Conservation (phyloP, 495 filamentous ascomycete genomes). For the Penicillium goetzii region DNA sequence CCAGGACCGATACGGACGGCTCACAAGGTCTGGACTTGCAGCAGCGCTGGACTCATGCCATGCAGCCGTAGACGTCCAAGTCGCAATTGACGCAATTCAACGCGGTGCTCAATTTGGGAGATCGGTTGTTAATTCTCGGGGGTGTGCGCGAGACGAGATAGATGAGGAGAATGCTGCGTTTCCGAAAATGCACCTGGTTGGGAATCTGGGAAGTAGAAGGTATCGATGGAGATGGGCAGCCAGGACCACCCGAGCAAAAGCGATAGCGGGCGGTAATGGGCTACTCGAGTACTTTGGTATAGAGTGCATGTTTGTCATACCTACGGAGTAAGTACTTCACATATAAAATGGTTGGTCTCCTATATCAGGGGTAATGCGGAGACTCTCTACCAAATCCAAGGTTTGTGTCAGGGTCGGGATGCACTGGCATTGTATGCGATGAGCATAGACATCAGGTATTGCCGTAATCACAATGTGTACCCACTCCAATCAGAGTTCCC, state of each 20-base stretch:
- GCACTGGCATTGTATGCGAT: background rate
- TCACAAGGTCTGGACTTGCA: too few relatives aligned
- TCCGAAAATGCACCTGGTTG: background rate
- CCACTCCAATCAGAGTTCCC: background rate
- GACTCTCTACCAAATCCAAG: background rate
- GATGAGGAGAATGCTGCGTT: background rate
- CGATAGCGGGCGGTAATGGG: too few relatives aligned
- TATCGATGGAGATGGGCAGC: background rate
- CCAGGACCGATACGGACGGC: too few relatives aligned
- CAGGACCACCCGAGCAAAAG: background rate
- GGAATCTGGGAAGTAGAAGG: slow-evolving; percentile 2
- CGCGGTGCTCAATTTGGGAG: slow-evolving; percentile 29
- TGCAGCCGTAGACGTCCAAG: slow-evolving; percentile 11
- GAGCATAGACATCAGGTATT: background rate
- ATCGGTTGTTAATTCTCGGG: background rate
- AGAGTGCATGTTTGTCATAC: too few relatives aligned
- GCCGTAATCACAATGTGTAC: too few relatives aligned
- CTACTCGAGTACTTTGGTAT: too few relatives aligned
- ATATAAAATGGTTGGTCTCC: too few relatives aligned
- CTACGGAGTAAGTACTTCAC: too few relatives aligned
- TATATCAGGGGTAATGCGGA: too few relatives aligned
- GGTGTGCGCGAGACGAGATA: slow-evolving; percentile 10
- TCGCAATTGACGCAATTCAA: slow-evolving; percentile 34
- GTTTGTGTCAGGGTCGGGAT: background rate
- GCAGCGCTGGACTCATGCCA: too few relatives aligned